Evolutionary conservation across 1,284 basidiomycete genomes (phyloP), one percentile per base, ranked within the genome.

Genomic region (Sporisorium exsertum): DNA sequence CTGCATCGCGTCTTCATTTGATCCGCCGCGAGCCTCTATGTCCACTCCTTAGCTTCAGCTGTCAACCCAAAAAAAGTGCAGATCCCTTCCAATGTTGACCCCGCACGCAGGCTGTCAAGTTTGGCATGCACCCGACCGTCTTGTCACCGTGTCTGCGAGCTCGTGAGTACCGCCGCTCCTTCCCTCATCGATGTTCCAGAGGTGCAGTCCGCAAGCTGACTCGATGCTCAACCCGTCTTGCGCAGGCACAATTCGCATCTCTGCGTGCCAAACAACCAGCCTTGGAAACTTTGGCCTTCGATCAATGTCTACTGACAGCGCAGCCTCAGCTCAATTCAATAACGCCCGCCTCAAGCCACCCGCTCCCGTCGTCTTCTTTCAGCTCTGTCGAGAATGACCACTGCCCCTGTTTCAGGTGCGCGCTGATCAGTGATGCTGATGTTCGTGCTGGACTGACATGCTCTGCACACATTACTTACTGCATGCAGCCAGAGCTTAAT

Each of bases 401-500:
- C 40, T 66, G 64, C 64, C 29, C 55, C 45, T 57, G 32, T n/a
- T 27, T 55, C 37, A 47, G 32, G 37, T 37, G 45, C 33, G n/a
- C 15, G 1, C 12, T 32, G 12, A 58, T 22, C 32, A 3, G 20
- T 47, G 45, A 24, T 24, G 20, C 35, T 15, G n/a, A 43, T 2
- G 40, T 43, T 10, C 3, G 8, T 4, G 12, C 12, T 13, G 8
- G 4, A 35, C 47, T 58, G n/a, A 6, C 10, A 24, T 18, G 13
- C 32, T 32, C 55, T 67, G 47, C 58, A 43, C 22, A 26, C 15
- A 20, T 4, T 18, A 15, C 55, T 4, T 18, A 15, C 55, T 58
- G n/a, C 22, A 61, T 64, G 62, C 68, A 61, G 58, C 24, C 18
- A 61, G 58, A 71, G 62, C 55, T 65, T 61, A n/a, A 64, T 43